Evolutionary conservation across 164 flowering plant genomes (phyloP), one percentile per base, ranked within the genome.

Genomic region (Stephania cephalantha): DNA sequence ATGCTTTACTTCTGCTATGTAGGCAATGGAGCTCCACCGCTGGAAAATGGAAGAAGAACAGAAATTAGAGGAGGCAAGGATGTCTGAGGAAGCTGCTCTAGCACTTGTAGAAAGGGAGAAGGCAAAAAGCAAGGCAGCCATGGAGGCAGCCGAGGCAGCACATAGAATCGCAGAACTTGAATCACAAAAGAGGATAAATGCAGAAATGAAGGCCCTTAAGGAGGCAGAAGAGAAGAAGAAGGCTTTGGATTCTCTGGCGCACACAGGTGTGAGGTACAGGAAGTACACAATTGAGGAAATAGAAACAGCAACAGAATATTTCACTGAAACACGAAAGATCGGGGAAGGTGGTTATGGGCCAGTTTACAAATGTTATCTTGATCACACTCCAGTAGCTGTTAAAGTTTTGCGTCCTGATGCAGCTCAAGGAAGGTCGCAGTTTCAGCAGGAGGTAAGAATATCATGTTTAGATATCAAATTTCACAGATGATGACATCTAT

Each of bases 281-380:
- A 90, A 71, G 79, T 91, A 91, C 82, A 63, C 86, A 11, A 90
- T 89, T 20, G 91, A 88, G 81, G 91, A 90, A 79, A 87, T 91
- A 25, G 92, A 89, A 81, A 35, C 63, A 20, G 96, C 93, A 17
- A 90, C 92, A 1, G 90, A 90, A 3, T 75, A 30, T 69, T 90
- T 91, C 69, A 5, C 82, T 0, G 81, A 75, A 30, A n/a, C 81
- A 44, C 87, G 86, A 15, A 90, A 91, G 75, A 90, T 91, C 66
- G 96, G 96, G 25, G 93, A 90, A 85, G 96, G 96, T 2, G 96
- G 93, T 20, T 91, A 91, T 73, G 96, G 93, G 35, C 92, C 96
- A 1, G 93, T 91, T 7, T 91, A 81, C 79, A 85, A 77, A 78
- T 81, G 90, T 76, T 64, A 78, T 75, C 78, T 91, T 53, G 96